These are phyloP conservation scores for Fusarium mexicanum DNA, from an alignment of 2,329 filamentous ascomycete species.

Conservation along the genomic window DNA sequence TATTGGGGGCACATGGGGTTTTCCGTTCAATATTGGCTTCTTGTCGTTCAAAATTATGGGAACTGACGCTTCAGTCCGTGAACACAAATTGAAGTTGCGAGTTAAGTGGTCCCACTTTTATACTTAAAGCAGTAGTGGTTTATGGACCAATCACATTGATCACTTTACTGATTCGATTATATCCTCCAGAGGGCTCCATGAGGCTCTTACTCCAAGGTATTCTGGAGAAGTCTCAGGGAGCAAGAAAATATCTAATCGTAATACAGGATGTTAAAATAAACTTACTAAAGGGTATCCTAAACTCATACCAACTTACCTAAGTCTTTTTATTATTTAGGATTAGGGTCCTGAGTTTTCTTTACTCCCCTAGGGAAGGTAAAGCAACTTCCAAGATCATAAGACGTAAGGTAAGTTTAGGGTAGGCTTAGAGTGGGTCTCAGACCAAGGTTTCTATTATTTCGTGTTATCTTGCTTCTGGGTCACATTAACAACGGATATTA, in stretches of 20 bases:
- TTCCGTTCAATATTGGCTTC: too few species aligned
- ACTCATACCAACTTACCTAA: too few species aligned
- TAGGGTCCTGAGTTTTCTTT: too few species aligned
- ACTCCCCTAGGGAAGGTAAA: background rate
- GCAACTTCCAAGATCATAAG: background rate
- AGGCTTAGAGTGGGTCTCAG: background rate
- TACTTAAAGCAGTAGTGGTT: background rate
- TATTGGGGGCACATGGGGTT: background rate
- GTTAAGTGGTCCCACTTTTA: background rate
- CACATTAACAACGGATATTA: background rate
- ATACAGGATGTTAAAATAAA: too few species aligned
- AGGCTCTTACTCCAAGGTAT: background rate
- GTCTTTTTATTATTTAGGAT: too few species aligned
- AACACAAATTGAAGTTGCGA: background rate
- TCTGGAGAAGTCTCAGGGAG: too few species aligned
- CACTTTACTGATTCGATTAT: background rate
- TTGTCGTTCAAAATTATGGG: background rate
- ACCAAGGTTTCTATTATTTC: background rate
- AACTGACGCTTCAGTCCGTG: background rate
- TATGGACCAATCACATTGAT: slow-evolving; percentile 12
- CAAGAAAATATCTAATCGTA: too few species aligned
- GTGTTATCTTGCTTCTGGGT: background rate
- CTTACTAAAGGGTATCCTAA: too few species aligned
- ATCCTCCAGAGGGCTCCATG: background rate
- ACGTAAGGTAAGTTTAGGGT: background rate